Conservation (phyloP, 2,329 filamentous ascomycete species). For the Scorias spongiosa region DNA sequence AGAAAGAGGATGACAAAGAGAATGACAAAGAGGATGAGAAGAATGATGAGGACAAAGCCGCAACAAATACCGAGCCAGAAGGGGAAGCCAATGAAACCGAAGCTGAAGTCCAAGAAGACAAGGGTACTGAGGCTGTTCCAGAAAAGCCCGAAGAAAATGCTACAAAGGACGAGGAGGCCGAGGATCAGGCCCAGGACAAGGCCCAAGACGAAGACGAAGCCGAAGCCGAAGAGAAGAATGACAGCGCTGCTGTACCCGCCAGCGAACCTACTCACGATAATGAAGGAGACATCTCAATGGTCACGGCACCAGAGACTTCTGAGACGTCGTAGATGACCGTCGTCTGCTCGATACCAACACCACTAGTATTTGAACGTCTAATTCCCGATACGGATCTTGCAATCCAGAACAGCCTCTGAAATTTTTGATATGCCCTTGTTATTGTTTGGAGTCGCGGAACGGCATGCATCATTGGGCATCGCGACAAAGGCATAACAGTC, state of each 20-base stretch:
- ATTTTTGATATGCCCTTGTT: too few species aligned
- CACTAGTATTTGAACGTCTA: too few species aligned
- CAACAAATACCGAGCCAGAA: slow-evolving; percentile 20
- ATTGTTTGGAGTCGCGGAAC: too few species aligned
- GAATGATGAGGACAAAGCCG: slow-evolving; percentile 18
- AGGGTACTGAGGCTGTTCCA: slow-evolving; percentile 8
- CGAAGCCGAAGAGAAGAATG: background rate
- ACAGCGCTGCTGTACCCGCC: background rate
- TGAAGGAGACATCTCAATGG: slow-evolving; percentile 8
- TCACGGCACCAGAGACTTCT: slow-evolving; percentile 5
- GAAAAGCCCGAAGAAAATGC: slow-evolving; percentile 9
- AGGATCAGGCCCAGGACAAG: slow-evolving; percentile 2
- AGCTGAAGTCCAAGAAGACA: slow-evolving; percentile 10
- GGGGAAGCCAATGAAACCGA: slow-evolving; percentile 10
- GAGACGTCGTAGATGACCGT: too few species aligned
- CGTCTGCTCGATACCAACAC: too few species aligned
- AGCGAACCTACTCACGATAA: slow-evolving; percentile 2
- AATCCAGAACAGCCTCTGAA: too few species aligned
- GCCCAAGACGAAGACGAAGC: slow-evolving; percentile 1
- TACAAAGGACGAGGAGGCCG: slow-evolving; percentile 4
- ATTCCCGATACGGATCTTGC: too few species aligned
- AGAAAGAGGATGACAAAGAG: slow-evolving; percentile 19
- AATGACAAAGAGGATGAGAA: slow-evolving; percentile 15
- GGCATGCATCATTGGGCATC: too few species aligned
- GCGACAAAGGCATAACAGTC: too few species aligned